Conservation (phyloP, 2,329 filamentous ascomycete genomes). For the Septoria petroselini region DNA sequence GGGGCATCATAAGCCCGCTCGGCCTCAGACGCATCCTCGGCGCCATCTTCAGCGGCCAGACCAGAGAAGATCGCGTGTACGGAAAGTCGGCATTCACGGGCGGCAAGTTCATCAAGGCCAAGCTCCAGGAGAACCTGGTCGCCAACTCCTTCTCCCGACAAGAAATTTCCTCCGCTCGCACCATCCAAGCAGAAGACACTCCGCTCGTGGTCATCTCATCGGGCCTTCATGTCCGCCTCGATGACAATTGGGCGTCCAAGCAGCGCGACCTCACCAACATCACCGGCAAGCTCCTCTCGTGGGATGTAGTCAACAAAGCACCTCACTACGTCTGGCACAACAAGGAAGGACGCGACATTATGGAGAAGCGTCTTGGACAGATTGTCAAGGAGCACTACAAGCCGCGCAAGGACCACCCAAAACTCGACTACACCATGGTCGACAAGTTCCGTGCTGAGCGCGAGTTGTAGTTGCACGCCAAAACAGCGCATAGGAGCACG, state of each 20-base stretch:
- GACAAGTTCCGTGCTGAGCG: constrained; percentile 8
- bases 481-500: constrained; percentile 3
- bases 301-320: constrained; percentile 83
- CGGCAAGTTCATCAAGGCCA: constrained; percentile 82
- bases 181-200: constrained; percentile 73
- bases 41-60: constrained; percentile 77
- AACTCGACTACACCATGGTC: constrained; percentile 3
- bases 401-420: constrained; percentile 6
- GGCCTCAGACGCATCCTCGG: constrained; percentile 77
- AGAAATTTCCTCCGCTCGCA: constrained; percentile 73
- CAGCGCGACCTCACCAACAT: constrained; percentile 80
- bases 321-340: constrained; percentile 85
- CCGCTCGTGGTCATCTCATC: constrained; percentile 81
- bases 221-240: constrained; percentile 64
- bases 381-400: constrained; percentile 52
- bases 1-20: constrained; percentile 80
- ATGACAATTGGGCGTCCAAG: constrained; percentile 73
- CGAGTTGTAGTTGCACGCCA: constrained; percentile 5
- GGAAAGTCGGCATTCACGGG: constrained; percentile 74
- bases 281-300: constrained; percentile 73
- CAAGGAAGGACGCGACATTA: constrained; percentile 64
- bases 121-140: constrained; percentile 88
- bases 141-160: constrained; percentile 79
- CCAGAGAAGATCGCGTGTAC: constrained; percentile 78
- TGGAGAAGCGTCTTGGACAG: constrained; percentile 75